Evolutionary conservation across 495 filamentous ascomycete species (phyloP).

Genomic region (Glarea lozoyensis): DNA sequence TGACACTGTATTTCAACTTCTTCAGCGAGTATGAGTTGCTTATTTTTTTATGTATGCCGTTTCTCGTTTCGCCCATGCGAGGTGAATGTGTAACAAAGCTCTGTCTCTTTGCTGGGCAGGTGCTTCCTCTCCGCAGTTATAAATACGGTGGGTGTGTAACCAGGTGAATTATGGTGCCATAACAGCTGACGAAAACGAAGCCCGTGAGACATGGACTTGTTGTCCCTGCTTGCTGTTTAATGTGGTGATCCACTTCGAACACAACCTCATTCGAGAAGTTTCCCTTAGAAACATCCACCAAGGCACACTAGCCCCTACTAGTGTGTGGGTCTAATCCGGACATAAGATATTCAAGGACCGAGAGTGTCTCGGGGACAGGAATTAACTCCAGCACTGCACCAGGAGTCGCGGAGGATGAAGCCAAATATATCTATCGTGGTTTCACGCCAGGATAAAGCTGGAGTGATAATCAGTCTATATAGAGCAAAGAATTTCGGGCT

Average conservation of each 20-base stretch:
- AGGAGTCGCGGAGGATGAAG: slow-evolving; percentile 1
- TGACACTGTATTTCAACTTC: not conserved
- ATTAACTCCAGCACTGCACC: not conserved
- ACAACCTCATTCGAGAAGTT: not conserved
- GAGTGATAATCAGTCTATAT: not conserved
- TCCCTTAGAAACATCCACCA: not conserved
- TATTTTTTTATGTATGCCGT: not conserved
- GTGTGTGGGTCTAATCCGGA: not conserved
- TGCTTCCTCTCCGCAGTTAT: too few species aligned
- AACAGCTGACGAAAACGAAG: too few species aligned
- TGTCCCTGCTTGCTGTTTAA: too few species aligned
- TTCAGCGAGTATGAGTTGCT: not conserved
- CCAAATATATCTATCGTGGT: slow-evolving; percentile 8
- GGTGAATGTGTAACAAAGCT: too few species aligned
- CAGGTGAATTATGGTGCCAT: too few species aligned
- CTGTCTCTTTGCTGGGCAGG: too few species aligned
- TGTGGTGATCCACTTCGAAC: too few species aligned
- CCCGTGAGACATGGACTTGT: too few species aligned
- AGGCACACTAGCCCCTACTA: not conserved
- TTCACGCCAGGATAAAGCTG: not conserved
- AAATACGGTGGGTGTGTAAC: too few species aligned
- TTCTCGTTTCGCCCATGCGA: too few species aligned
- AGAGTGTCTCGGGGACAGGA: not conserved
- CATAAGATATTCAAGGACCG: not conserved
- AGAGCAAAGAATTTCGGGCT: not conserved